phyloP scores from a whole-genome alignment of 2,329 filamentous ascomycete species.

The Aureobasidium lini region DNA sequence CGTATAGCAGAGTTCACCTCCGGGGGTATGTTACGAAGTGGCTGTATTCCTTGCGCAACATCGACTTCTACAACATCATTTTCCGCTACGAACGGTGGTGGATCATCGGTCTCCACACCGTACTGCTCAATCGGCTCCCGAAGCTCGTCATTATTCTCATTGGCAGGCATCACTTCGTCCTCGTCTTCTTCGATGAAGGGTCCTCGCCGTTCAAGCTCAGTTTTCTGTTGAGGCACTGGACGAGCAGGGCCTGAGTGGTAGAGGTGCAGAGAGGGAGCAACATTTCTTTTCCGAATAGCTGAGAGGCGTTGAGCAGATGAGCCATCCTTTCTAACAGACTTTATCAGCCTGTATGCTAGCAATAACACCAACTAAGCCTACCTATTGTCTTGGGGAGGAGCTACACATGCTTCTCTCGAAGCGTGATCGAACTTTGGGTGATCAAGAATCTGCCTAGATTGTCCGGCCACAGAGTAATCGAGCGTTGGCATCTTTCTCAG shows the following conservation, averaged over 20 bases:
- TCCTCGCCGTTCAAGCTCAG: not conserved
- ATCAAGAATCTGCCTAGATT: not conserved
- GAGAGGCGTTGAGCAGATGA: conserved; percentile 22
- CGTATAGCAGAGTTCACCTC: conserved; percentile 20
- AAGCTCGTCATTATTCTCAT: not conserved
- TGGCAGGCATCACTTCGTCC: conserved; percentile 5
- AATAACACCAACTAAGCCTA: not conserved
- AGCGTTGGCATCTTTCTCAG: not conserved
- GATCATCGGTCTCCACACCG: not conserved
- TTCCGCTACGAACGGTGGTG: not conserved
- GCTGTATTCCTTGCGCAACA: conserved; percentile 9
- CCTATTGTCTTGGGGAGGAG: not conserved
- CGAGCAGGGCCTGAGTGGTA: not conserved
- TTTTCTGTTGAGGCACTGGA: not conserved
- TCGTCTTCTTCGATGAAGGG: conserved; percentile 27
- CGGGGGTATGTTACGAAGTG: conserved; percentile 24
- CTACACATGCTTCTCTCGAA: not conserved
- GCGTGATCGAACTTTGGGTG: not conserved
- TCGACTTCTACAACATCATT: not conserved
- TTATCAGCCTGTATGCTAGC: not conserved
- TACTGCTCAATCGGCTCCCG: not conserved
- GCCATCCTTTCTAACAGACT: conserved; percentile 15
- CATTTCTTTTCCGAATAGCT: conserved; percentile 23
- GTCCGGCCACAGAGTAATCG: not conserved
- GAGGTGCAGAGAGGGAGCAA: conserved; percentile 24